These are phyloP conservation scores for Pseudopithomyces maydicus DNA, from an alignment of 2,329 filamentous ascomycete species.

Conservation along the genomic window DNA sequence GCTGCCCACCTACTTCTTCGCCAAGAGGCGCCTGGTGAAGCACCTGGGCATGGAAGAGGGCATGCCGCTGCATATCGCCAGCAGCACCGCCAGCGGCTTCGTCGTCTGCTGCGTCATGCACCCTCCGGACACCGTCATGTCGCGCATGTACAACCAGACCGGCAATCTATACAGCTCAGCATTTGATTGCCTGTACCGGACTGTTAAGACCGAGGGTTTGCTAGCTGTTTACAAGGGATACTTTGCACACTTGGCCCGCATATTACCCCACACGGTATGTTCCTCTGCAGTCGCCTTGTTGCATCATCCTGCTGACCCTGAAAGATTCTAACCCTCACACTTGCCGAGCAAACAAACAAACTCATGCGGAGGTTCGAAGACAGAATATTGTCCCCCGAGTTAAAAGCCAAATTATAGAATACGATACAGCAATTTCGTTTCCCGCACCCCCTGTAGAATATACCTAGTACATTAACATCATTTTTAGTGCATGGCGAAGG, in stretches of 20 bases:
- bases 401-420: slow-evolving; percentile 53
- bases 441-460: slow-evolving; percentile 7
- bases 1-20: slow-evolving; percentile 97
- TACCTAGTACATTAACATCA: slow-evolving; percentile 10
- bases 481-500: slow-evolving; percentile 15
- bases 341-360: slow-evolving; percentile 98
- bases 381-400: slow-evolving; percentile 54
- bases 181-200: slow-evolving; percentile 90
- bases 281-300: no score
- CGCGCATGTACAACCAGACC: slow-evolving; percentile 97
- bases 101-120: slow-evolving; percentile 99
- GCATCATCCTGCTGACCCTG: slow-evolving; percentile 19
- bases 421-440: neutral
- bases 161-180: slow-evolving; percentile 95
- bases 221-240: slow-evolving; percentile 98
- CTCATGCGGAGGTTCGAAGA: slow-evolving; percentile 80
- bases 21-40: slow-evolving; percentile 81
- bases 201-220: slow-evolving; percentile 86
- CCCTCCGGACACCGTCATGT: slow-evolving; percentile 98
- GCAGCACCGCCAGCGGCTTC: slow-evolving; percentile 88
- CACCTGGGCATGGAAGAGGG: slow-evolving; percentile 92
- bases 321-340: slow-evolving; percentile 81
- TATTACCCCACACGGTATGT: slow-evolving; percentile 84
- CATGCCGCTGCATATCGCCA: slow-evolving; percentile 83
- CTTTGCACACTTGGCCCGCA: slow-evolving; percentile 90